Base-by-base conservation (phyloP, 1,284 basidiomycete genomes). In the Coriolopsis trogii region DNA sequence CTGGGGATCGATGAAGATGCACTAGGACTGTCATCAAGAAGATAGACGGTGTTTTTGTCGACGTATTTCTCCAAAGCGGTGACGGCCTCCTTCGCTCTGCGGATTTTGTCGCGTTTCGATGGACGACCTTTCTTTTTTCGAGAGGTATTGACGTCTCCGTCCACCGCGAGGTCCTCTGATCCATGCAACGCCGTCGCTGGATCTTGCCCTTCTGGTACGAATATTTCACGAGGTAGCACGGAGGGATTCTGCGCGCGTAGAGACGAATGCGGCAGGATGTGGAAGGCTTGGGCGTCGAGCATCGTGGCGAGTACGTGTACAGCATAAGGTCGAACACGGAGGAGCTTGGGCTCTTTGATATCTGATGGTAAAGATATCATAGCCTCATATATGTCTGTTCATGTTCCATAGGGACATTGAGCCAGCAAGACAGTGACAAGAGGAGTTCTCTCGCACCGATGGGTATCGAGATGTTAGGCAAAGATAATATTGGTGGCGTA, bases 51-150 rank as follows among this genome's bases (percentile, higher is more conserved):
- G 41, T 64, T 75, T 43, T 73, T 73, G 46, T 77, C 74, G 40
- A 85, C 63, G 78, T 80, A 81, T 40, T 69, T 71, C 25, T 82
- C 80, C 51, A 89, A 67, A 7, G 70, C 69, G 3, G 69, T 70
- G 2, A 85, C 61, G 0, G 81, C 78, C 2, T 76, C 71, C 57
- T 78, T 79, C 5, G 79, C 76, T 65, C 76, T 82, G 59, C 77
- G 79, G 9, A 68, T 69, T 61, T 78, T 82, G 42, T 87, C 85
- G 5, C 80, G 75, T 60, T 76, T 84, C 6, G 85, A 79, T 0
- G 85, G 86, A 0, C 88, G 77, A 4, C 89, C 88, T 63, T 78
- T 84, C 64, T 85, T 83, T 67, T 80, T 84, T 15, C 70, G 63
- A 18, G 56, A 41, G 41, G 61, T 55, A 36, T 25, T 34, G 23